These are phyloP conservation scores for Kodamaea leandrae DNA, from an alignment of 805 yeast species.

Conservation along the genomic window DNA sequence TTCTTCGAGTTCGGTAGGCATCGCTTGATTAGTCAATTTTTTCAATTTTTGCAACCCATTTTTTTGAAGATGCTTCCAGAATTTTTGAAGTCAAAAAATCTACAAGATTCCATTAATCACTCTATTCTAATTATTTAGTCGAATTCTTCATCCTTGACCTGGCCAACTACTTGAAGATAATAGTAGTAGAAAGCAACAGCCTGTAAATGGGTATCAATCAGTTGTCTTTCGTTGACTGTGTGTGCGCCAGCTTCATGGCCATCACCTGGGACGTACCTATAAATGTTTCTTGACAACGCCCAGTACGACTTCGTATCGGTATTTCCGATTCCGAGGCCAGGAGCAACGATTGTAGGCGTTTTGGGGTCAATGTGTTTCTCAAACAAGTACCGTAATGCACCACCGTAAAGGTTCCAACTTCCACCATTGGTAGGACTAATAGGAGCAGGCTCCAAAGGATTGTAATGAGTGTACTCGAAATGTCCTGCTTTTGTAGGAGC, in stretches of 20 bases:
- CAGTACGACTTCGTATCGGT: slow-evolving; percentile 44
- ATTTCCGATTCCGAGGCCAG: slow-evolving; percentile 36
- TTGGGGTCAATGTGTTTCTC: slow-evolving; percentile 32
- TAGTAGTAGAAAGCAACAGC: slow-evolving; percentile 39
- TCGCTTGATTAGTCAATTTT: slow-evolving; percentile 11
- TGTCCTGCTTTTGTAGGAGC: slow-evolving; percentile 29
- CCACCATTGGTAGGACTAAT: slow-evolving; percentile 32
- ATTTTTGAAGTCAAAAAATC: too few species aligned
- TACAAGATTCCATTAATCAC: neutral
- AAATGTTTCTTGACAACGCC: slow-evolving; percentile 39
- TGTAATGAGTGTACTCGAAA: slow-evolving; percentile 27
- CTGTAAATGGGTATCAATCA: slow-evolving; percentile 33
- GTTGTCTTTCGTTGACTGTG: slow-evolving; percentile 33
- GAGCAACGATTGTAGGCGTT: slow-evolving; percentile 32
- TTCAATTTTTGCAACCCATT: slow-evolving; percentile 8
- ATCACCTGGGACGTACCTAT: slow-evolving; percentile 32
- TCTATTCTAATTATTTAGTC: slow-evolving; percentile 1
- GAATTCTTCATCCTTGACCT: slow-evolving; percentile 14
- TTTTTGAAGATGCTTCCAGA: too few species aligned
- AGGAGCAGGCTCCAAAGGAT: slow-evolving; percentile 38
- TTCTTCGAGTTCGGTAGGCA: slow-evolving; percentile 48
- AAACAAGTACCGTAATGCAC: slow-evolving; percentile 36
- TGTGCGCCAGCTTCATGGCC: slow-evolving; percentile 22
- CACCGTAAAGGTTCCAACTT: slow-evolving; percentile 36
- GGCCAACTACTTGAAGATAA: slow-evolving; percentile 31